Conservation (phyloP, 2,329 filamentous ascomycete genomes). For the Lithohypha guttulata region DNA sequence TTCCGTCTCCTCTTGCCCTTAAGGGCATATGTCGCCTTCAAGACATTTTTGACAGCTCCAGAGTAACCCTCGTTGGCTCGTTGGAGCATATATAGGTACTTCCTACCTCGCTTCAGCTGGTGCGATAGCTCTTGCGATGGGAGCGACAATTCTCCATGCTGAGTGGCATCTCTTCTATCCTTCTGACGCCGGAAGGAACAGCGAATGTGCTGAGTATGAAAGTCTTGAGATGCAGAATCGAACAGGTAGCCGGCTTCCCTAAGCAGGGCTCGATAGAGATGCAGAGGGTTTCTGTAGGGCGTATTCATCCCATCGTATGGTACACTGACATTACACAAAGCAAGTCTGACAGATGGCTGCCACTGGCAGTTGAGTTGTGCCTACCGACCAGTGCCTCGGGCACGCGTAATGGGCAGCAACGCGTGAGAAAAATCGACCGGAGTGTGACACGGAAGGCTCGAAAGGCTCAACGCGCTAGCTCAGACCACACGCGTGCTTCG, state of each 20-base stretch:
- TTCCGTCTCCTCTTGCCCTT: conserved; percentile 42
- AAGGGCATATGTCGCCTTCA: conserved; percentile 48
- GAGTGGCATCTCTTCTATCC: not conserved
- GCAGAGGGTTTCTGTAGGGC: conserved; percentile 24
- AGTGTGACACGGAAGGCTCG: no score
- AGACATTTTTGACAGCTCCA: conserved; percentile 40
- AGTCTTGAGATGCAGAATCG: conserved; percentile 42
- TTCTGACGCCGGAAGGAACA: conserved; percentile 38
- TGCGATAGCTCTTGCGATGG: conserved; percentile 2
- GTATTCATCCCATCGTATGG: conserved; percentile 4
- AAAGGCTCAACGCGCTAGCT: no score
- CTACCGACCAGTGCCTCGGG: no score
- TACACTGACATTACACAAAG: not conserved
- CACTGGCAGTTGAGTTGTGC: not conserved
- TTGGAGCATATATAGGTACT: conserved; percentile 35
- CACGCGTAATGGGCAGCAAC: no score
- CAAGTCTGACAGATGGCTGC: not conserved
- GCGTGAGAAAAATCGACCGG: no score
- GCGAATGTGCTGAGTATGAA: conserved; percentile 40
- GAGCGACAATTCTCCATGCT: not conserved
- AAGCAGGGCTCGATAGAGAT: conserved; percentile 46
- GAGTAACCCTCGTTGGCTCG: conserved; percentile 48
- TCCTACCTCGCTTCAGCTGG: conserved; percentile 21
- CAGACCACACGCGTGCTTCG: no score
- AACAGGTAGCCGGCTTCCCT: conserved; percentile 52